phyloP scores from a whole-genome alignment of 169 alveolate species.

The Plasmodium ovale region DNA sequence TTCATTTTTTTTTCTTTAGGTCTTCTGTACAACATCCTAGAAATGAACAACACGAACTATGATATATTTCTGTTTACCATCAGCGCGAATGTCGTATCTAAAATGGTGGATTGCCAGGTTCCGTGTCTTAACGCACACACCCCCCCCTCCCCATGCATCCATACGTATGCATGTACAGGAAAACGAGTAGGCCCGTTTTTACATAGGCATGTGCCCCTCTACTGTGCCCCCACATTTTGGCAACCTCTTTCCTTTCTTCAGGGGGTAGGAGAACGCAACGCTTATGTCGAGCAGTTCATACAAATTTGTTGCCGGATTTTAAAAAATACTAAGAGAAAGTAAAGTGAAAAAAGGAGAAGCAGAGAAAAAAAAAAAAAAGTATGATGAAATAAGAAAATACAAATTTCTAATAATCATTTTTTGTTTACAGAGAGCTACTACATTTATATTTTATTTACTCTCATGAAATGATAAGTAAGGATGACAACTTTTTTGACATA shows the following conservation, averaged over 20 bases:
- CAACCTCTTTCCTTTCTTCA: neutral
- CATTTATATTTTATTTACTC: constrained; percentile 37
- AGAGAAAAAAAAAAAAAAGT: neutral
- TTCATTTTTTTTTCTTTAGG: constrained; percentile 47
- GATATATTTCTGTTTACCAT: constrained; percentile 37
- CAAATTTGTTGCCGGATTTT: constrained; percentile 27
- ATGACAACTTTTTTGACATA: constrained; percentile 26
- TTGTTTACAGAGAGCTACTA: constrained; percentile 26
- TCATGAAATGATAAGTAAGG: constrained; percentile 33
- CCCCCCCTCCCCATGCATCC: neutral
- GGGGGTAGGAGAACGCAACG: constrained; percentile 8
- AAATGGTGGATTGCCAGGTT: constrained; percentile 35
- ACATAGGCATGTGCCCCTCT: too few relatives aligned
- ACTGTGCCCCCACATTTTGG: neutral
- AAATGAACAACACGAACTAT: constrained; percentile 38
- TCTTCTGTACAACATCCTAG: constrained; percentile 37
- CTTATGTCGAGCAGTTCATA: constrained; percentile 16
- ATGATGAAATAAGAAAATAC: too few relatives aligned
- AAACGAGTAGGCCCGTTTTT: neutral
- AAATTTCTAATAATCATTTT: neutral
- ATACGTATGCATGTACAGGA: neutral
- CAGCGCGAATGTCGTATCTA: constrained; percentile 36
- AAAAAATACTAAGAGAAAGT: constrained; percentile 51
- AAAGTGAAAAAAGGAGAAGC: constrained; percentile 1
- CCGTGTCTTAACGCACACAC: too few relatives aligned